Evolutionary conservation across 1,284 basidiomycete species (phyloP).

Genomic region (Rhodotorula sp.): DNA sequence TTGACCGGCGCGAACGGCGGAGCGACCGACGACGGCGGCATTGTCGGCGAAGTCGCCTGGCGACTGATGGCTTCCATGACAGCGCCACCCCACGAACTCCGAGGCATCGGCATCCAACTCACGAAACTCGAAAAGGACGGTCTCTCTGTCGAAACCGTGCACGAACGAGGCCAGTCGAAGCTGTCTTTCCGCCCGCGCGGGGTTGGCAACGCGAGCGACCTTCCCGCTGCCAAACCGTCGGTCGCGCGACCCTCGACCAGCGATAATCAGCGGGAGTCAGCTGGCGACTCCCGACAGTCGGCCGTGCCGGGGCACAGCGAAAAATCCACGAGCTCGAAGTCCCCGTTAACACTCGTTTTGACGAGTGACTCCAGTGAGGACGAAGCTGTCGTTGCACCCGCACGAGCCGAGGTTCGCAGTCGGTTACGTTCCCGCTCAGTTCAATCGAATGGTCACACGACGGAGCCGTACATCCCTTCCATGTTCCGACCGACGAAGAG

Average conservation of each 20-base stretch:
- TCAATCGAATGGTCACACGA: neutral
- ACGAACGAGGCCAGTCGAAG: conserved; percentile 29
- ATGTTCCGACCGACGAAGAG: conserved; percentile 14
- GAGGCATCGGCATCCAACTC: conserved; percentile 92
- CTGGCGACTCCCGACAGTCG: neutral
- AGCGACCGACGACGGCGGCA: conserved; percentile 68
- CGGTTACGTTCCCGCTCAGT: neutral
- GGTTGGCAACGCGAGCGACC: neutral
- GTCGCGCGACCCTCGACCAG: neutral
- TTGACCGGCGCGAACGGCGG: conserved; percentile 60
- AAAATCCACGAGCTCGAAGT: conserved; percentile 1
- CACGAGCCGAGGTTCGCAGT: neutral
- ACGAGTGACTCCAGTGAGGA: conserved; percentile 2
- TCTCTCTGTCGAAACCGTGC: conserved; percentile 8
- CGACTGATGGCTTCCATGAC: conserved; percentile 63
- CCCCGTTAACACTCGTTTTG: neutral
- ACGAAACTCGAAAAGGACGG: conserved; percentile 69
- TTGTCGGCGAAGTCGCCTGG: conserved; percentile 77
- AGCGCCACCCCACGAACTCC: conserved; percentile 78
- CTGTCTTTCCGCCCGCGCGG: conserved; percentile 20
- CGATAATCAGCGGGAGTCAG: no score
- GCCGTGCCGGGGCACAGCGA: no score
- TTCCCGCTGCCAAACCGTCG: neutral
- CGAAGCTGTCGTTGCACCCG: neutral
- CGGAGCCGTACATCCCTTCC: conserved; percentile 17